These are phyloP conservation scores for Cynara cardunculus DNA, from an alignment of 129 eudicot species.

Conservation along the genomic window DNA sequence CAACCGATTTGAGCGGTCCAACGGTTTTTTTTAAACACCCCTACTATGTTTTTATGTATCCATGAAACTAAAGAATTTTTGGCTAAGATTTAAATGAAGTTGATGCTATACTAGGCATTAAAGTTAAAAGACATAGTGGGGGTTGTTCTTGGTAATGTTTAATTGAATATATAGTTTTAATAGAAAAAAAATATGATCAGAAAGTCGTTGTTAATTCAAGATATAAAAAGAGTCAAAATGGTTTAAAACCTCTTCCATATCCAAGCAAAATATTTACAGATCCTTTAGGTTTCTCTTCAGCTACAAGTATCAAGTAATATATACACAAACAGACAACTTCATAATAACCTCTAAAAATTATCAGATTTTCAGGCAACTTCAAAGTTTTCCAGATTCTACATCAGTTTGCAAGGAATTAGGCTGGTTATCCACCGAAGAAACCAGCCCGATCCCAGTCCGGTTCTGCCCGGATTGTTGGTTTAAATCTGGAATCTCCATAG, in stretches of 20 bases:
- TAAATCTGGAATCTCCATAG: constrained; percentile 8
- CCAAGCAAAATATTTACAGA: constrained; percentile 7
- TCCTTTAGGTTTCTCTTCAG: background rate
- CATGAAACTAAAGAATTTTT: too few relatives aligned
- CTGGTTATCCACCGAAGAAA: constrained; percentile 9
- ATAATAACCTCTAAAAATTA: background rate
- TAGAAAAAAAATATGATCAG: too few relatives aligned
- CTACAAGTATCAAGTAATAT: background rate
- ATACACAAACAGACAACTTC: background rate
- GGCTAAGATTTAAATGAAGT: too few relatives aligned
- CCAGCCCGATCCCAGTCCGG: constrained; percentile 7
- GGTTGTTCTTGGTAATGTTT: too few relatives aligned
- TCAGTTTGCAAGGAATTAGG: constrained; percentile 36
- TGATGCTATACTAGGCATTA: too few relatives aligned
- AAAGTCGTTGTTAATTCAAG: background rate
- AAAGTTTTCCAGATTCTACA: constrained; percentile 50
- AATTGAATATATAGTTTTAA: too few relatives aligned
- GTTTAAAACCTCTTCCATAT: background rate
- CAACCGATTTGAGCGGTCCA: too few relatives aligned
- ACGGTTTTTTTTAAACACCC: too few relatives aligned
- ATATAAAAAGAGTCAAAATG: background rate
- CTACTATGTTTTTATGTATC: too few relatives aligned
- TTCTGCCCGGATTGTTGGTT: constrained; percentile 19
- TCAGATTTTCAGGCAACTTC: background rate
- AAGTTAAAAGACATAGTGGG: too few relatives aligned